Conservation (phyloP, 192 early-diverging fungal genomes). For the Backusella circina region DNA sequence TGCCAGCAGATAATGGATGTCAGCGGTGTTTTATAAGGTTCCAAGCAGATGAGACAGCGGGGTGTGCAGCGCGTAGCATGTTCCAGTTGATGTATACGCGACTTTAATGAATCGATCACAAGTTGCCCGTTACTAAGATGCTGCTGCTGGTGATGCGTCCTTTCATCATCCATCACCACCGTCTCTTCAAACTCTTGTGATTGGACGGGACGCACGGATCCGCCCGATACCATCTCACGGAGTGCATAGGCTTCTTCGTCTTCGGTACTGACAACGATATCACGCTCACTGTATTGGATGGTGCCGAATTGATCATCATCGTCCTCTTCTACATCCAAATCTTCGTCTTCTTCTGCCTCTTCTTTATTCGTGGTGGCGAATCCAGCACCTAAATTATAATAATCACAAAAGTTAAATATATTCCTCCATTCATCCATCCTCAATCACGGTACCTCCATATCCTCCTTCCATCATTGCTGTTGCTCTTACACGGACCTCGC, state of each 20-base stretch:
- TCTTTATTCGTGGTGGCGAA: conserved; percentile 37
- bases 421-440: background rate
- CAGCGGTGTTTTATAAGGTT: conserved; percentile 66
- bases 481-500: conserved; percentile 73
- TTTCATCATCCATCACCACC: conserved; percentile 22
- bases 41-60: conserved; percentile 80
- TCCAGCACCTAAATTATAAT: conserved; percentile 15
- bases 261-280: conserved; percentile 48
- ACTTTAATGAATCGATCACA: conserved; percentile 77
- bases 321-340: conserved; percentile 82
- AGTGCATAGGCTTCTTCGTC: conserved; percentile 35
- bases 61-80: conserved; percentile 41
- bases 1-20: conserved; percentile 88
- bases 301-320: conserved; percentile 69
- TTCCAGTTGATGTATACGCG: conserved; percentile 65
- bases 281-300: conserved; percentile 70
- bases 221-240: conserved; percentile 37
- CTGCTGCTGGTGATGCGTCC: conserved; percentile 13
- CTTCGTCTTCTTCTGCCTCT: conserved; percentile 69
- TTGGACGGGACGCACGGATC: conserved; percentile 12
- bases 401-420: conserved; percentile 14
- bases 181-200: conserved; percentile 19
- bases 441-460: conserved; percentile 42
- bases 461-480: conserved; percentile 82
- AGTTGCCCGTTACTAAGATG: conserved; percentile 41